phyloP scores from a whole-genome alignment of 169 alveolate genomes.

The Toxoplasma gondii region DNA sequence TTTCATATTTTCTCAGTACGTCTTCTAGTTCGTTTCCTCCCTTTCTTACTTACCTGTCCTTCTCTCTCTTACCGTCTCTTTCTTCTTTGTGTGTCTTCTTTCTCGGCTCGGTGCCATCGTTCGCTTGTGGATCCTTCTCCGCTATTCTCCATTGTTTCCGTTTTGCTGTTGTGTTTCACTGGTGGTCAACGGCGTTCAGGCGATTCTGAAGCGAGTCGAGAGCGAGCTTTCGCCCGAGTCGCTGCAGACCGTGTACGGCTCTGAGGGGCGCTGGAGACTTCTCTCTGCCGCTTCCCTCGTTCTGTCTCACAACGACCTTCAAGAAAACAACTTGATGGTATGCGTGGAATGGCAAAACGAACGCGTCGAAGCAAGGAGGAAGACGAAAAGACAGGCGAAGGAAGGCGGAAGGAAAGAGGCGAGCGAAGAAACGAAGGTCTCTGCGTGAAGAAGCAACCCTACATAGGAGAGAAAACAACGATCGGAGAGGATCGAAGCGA shows the following conservation, averaged over 20 bases:
- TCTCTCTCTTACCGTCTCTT: no score
- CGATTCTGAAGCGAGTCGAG: background rate
- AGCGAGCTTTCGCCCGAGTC: background rate
- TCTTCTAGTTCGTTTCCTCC: no score
- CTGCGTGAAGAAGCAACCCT: background rate
- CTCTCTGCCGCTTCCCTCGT: slow-evolving; percentile 43
- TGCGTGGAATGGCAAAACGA: background rate
- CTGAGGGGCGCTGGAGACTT: background rate
- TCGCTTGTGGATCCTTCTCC: no score
- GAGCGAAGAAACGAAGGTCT: background rate
- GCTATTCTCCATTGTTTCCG: no score
- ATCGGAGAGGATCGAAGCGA: background rate
- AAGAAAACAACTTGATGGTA: slow-evolving; percentile 74
- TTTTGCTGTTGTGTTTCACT: background rate
- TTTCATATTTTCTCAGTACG: no score
- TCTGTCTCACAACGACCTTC: slow-evolving; percentile 58
- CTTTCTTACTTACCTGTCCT: no score
- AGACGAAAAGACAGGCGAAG: background rate
- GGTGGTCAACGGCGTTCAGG: background rate
- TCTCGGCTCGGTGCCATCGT: no score
- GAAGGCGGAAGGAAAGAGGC: background rate
- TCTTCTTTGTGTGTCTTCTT: no score
- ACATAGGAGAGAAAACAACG: background rate
- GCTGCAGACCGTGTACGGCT: slow-evolving; percentile 10
- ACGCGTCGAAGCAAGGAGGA: background rate